These are phyloP conservation scores for Collybia mongolica DNA, from an alignment of 768 basidiomycete species.

Conservation along the genomic window DNA sequence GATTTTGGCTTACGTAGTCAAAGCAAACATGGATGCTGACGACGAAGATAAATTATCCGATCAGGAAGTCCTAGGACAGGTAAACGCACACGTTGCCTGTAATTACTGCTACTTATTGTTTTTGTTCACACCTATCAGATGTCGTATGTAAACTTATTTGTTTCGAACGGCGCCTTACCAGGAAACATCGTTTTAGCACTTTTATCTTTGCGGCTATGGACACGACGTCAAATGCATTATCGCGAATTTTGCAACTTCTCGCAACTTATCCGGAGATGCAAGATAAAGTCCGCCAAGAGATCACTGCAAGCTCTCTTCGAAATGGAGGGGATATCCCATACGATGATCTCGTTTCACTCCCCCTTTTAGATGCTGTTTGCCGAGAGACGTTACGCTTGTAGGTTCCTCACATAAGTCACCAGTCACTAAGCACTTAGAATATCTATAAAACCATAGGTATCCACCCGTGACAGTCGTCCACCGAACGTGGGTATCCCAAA, in stretches of 20 bases:
- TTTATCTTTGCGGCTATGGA: conserved; percentile 38
- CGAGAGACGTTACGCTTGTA: conserved; percentile 40
- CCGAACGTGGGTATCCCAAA: conserved; percentile 12
- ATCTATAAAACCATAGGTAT: conserved; percentile 5
- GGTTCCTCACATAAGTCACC: conserved; percentile 4
- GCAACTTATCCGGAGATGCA: conserved; percentile 27
- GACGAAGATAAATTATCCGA: conserved; percentile 30
- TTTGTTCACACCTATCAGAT: background rate
- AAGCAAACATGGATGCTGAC: conserved; percentile 28
- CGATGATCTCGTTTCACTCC: conserved; percentile 33
- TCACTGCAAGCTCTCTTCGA: conserved; percentile 20
- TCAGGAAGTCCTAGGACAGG: conserved; percentile 33
- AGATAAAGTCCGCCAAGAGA: conserved; percentile 34
- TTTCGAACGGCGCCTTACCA: background rate
- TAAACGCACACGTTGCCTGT: conserved; percentile 6
- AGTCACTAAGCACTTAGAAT: background rate
- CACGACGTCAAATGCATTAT: conserved; percentile 41
- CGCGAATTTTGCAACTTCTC: conserved; percentile 33
- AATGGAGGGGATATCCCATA: conserved; percentile 28
- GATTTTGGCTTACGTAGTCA: conserved; percentile 19
- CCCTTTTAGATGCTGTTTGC: conserved; percentile 35
- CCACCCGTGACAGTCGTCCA: conserved; percentile 14
- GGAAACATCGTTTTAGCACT: conserved; percentile 11
- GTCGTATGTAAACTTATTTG: conserved; percentile 5
- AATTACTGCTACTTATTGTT: too few relatives aligned